Conservation (phyloP, 306 rosid species). For the Rosa lucieae region DNA sequence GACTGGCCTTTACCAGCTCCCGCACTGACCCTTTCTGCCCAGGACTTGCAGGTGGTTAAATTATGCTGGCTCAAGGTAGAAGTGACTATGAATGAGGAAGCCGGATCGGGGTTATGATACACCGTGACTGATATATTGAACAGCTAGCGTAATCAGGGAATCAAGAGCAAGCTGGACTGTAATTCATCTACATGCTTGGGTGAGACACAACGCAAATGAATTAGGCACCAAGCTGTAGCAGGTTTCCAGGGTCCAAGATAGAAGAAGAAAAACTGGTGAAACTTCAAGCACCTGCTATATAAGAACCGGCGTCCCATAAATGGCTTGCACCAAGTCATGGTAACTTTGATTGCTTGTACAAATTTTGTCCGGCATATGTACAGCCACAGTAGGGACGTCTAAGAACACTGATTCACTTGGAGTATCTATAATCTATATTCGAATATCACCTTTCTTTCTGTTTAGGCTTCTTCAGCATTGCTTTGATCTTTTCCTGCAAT, state of each 20-base stretch:
- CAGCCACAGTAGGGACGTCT: background rate
- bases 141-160: background rate
- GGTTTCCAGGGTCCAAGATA: background rate
- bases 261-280: background rate
- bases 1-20: too few relatives aligned
- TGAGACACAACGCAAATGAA: background rate
- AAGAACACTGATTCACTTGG: background rate
- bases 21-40: too few relatives aligned
- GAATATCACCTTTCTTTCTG: conserved; percentile 39
- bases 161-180: background rate
- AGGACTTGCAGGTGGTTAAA: too few relatives aligned
- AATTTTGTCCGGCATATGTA: background rate
- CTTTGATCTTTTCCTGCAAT: conserved; percentile 49
- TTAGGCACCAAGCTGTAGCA: background rate
- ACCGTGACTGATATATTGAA: background rate
- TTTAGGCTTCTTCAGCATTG: conserved; percentile 52
- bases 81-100: background rate
- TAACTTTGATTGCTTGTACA: background rate
- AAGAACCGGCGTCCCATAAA: background rate
- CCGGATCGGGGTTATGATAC: background rate
- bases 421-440: background rate
- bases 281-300: background rate
- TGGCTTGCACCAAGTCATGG: conserved; percentile 1
- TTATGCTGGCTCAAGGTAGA: background rate
- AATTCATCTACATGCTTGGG: background rate